These are phyloP conservation scores for Psilocybe sp. DNA, from an alignment of 768 basidiomycete species.

Conservation along the genomic window DNA sequence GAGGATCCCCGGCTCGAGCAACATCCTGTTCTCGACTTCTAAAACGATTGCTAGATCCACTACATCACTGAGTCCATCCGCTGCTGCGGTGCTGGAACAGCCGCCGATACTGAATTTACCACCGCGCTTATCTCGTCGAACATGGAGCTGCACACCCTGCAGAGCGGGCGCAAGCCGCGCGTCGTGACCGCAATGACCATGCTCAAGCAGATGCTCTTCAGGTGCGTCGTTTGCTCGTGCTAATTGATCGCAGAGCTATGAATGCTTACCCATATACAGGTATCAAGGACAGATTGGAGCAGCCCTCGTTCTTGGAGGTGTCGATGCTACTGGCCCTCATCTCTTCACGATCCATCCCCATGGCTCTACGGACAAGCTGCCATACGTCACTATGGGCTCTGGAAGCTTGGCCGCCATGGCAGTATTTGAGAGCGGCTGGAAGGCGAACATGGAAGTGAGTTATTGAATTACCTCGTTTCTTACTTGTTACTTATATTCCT, in stretches of 20 bases:
- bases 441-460: conserved; percentile 74
- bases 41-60: conserved; percentile 68
- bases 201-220: conserved; percentile 94
- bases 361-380: conserved; percentile 97
- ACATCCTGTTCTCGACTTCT: not conserved
- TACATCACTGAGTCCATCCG: conserved; percentile 93
- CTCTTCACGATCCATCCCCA: conserved; percentile 96
- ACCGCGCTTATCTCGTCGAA: conserved; percentile 95
- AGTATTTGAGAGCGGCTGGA: conserved; percentile 89
- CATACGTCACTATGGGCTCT: conserved; percentile 98
- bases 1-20: conserved; percentile 1
- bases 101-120: conserved; percentile 96
- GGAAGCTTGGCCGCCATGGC: conserved; percentile 98
- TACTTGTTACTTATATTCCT: not conserved
- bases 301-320: conserved; percentile 93
- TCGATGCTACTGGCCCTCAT: conserved; percentile 91
- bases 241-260: not conserved
- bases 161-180: conserved; percentile 86
- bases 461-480: not conserved
- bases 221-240: conserved; percentile 39
- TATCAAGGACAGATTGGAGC: conserved; percentile 95
- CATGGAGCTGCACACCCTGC: conserved; percentile 89
- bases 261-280: conserved; percentile 34
- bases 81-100: conserved; percentile 98
- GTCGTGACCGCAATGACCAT: conserved; percentile 99